Evolutionary conservation across 1,139 yeast genomes (phyloP).

Genomic region (Pichiaceae sp.): DNA sequence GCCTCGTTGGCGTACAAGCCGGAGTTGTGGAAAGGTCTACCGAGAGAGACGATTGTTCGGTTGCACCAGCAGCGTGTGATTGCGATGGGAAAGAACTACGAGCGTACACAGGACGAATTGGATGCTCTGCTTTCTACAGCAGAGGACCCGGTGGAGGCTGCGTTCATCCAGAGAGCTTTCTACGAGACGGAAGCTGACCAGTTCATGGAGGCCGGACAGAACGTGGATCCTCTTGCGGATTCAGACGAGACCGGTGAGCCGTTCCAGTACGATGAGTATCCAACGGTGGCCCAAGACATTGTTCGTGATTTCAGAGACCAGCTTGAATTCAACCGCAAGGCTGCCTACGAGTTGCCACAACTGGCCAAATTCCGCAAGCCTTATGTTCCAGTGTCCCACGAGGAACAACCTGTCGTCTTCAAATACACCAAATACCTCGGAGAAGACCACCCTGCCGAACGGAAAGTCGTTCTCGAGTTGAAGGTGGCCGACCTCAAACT

Average conservation of each 20-base stretch:
- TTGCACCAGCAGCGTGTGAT: slow-evolving; percentile 53
- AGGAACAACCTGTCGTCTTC: slow-evolving; percentile 52
- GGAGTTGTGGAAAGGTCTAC: slow-evolving; percentile 59
- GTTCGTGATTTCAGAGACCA: slow-evolving; percentile 56
- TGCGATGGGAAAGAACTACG: slow-evolving; percentile 47
- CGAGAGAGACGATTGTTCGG: slow-evolving; percentile 53
- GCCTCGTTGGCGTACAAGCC: slow-evolving; percentile 33
- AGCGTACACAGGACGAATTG: slow-evolving; percentile 40
- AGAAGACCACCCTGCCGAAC: slow-evolving; percentile 54
- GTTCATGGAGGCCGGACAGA: slow-evolving; percentile 23
- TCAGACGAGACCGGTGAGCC: slow-evolving; percentile 20
- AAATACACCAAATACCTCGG: slow-evolving; percentile 69
- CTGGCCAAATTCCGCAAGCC: slow-evolving; percentile 66
- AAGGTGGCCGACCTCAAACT: slow-evolving; percentile 49
- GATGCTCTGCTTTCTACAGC: slow-evolving; percentile 35
- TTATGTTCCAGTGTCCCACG: slow-evolving; percentile 38
- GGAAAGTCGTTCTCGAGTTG: slow-evolving; percentile 58
- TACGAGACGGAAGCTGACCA: slow-evolving; percentile 28
- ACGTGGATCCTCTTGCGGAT: slow-evolving; percentile 24
- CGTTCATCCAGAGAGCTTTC: slow-evolving; percentile 23
- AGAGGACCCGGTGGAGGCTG: slow-evolving; percentile 17
- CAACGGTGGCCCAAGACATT: slow-evolving; percentile 51
- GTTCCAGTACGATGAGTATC: slow-evolving; percentile 49
- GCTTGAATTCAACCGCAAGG: slow-evolving; percentile 62
- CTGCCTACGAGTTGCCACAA: slow-evolving; percentile 89